Percentiles rank a stretch among this genome's conserved stretches.
Conservation (phyloP, 306 rosid species). For the Astragalus membranaceus region DNA sequence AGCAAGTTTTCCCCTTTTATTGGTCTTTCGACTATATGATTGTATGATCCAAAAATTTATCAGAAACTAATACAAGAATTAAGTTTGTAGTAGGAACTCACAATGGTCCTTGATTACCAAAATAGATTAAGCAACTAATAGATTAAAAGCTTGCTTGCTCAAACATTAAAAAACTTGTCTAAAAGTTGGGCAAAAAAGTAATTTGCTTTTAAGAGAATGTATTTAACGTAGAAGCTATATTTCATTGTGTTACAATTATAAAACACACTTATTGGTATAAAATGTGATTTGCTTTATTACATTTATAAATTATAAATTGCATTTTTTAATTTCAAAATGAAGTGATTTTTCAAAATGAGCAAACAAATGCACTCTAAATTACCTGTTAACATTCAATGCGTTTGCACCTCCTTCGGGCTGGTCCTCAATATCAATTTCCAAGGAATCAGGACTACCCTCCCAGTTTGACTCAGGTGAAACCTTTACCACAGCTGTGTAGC, state of each 20-base stretch:
- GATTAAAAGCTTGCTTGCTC: not conserved
- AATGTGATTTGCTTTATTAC: not conserved
- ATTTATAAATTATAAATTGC: not conserved
- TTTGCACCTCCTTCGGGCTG: conserved; percentile 98
- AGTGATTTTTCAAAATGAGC: no score
- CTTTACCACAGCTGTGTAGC: conserved; percentile 93
- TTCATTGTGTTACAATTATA: not conserved
- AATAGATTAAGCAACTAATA: not conserved
- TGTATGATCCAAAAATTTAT: not conserved
- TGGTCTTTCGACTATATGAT: not conserved
- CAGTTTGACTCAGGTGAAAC: conserved; percentile 54
- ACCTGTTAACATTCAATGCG: conserved; percentile 94
- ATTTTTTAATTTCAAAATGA: no score
- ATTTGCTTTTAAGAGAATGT: not conserved
- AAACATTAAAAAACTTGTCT: not conserved
- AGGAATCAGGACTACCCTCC: conserved; percentile 48
- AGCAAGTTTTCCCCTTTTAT: not conserved
- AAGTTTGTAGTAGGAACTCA: not conserved
- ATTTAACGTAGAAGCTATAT: not conserved
- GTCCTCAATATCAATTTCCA: conserved; percentile 78
- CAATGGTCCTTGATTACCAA: not conserved
- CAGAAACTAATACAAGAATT: not conserved
- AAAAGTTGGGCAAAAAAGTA: not conserved
- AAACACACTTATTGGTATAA: not conserved
- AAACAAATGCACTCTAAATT: not conserved